Evolutionary conservation across 1,284 basidiomycete genomes (phyloP), one percentile per base, ranked within the genome.

Genomic region (Malassezia yamatoensis): DNA sequence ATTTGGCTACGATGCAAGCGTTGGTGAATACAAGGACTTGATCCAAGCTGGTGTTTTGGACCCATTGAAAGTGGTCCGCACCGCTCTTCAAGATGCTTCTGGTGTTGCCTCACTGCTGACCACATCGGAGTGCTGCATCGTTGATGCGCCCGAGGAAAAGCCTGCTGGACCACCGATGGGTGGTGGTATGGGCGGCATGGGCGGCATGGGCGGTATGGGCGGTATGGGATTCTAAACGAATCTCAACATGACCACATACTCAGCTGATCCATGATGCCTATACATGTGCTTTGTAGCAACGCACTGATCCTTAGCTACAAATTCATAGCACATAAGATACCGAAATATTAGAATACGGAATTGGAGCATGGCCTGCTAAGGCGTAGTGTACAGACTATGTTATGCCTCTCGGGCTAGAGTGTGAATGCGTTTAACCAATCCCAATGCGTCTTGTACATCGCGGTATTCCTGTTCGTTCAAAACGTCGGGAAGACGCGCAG

Each of bases 21-120:
- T 86, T 77, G 87, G 87, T 59, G 86, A 93, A 78, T 96, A 89
- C 76, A 84, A 86, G 51, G 88, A 96, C 78, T 90, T 96, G 88
- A 86, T 96, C 77, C 82, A 84, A 75, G 81, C 83, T 38, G 93
- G 93, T 75, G 94, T 98, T 67, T 85, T 98, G 50, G 91, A 76
- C 54, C 65, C 65, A 20, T 59, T 68, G 54, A 69, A 72, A 65
- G 71, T 74, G n/a, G 70, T 74, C 59, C 62, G 65, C 54, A 68
- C 69, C 3, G 66, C 68, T 8, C 59, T 74, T 15, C 63, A 66
- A 50, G 65, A 70, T 53, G 68, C 68, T 43, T 56, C 55, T 36
- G 70, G 70, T 57, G 89, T 94, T 16, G 88, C 89, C 5, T 86
- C 85, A 66, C 78, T 98, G 75, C 79, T 98, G 77, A 91, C 89